These are phyloP conservation scores for Citrullus mucosospermus DNA, from an alignment of 306 rosid species.

Conservation along the genomic window DNA sequence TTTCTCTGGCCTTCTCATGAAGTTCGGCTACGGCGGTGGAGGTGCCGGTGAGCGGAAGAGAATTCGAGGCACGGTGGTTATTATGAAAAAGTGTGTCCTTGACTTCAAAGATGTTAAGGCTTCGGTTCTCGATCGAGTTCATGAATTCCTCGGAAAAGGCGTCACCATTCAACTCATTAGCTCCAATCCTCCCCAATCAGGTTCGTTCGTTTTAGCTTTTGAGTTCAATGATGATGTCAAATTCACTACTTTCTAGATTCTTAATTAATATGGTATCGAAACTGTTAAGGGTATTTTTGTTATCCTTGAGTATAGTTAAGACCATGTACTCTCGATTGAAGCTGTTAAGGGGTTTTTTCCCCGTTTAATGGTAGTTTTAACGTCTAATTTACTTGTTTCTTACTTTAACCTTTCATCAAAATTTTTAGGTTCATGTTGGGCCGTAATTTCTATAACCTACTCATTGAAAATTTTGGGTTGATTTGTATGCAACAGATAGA, in stretches of 20 bases:
- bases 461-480: neutral
- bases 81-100: slow-evolving; percentile 65
- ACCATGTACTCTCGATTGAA: too few species aligned
- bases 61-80: slow-evolving; percentile 46
- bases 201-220: slow-evolving; percentile 15
- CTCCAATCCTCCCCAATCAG: slow-evolving; percentile 32
- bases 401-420: too few species aligned
- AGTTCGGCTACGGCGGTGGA: neutral
- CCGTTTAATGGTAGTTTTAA: too few species aligned
- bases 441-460: neutral
- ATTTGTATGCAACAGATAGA: slow-evolving; percentile 22
- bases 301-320: too few species aligned
- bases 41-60: slow-evolving; percentile 7
- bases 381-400: too few species aligned
- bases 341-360: too few species aligned
- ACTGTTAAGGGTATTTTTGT: too few species aligned
- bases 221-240: neutral
- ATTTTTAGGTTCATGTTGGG: neutral
- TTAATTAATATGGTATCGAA: too few species aligned
- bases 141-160: slow-evolving; percentile 67
- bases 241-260: neutral
- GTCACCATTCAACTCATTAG: slow-evolving; percentile 72
- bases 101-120: slow-evolving; percentile 58
- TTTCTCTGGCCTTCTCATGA: slow-evolving; percentile 8
- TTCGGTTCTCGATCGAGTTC: slow-evolving; percentile 58